Conservation (phyloP, 768 basidiomycete genomes). For the Tylopilus subfusipes region DNA sequence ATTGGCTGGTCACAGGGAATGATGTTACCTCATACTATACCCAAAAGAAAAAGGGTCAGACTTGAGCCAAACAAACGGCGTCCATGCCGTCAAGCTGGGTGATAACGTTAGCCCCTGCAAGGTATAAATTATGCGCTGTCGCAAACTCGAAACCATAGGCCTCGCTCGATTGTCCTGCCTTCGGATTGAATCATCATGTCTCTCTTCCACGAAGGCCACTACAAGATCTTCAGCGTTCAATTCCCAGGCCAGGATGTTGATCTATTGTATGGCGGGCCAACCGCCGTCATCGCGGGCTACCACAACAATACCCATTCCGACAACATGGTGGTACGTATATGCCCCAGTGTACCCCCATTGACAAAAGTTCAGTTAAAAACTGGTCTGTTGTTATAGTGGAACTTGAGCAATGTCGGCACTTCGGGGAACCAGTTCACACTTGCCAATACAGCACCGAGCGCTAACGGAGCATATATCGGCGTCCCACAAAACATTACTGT, state of each 20-base stretch:
- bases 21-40: no score
- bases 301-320: neutral
- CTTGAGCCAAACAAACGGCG: no score
- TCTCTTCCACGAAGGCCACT: neutral
- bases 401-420: neutral
- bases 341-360: no score
- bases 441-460: neutral
- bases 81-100: no score
- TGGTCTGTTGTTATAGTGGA: neutral
- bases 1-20: no score
- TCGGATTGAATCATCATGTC: neutral
- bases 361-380: no score
- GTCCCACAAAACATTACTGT: neutral
- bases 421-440: neutral
- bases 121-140: no score
- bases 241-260: neutral
- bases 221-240: neutral
- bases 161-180: no score
- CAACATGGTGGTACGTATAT: neutral
- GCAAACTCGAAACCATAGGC: no score
- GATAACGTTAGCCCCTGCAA: no score
- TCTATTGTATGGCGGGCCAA: neutral
- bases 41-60: no score
- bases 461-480: neutral
- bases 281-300: neutral